These are phyloP conservation scores for Monosporozyma solicola DNA, from an alignment of 805 yeast genomes.

Conservation along the genomic window DNA sequence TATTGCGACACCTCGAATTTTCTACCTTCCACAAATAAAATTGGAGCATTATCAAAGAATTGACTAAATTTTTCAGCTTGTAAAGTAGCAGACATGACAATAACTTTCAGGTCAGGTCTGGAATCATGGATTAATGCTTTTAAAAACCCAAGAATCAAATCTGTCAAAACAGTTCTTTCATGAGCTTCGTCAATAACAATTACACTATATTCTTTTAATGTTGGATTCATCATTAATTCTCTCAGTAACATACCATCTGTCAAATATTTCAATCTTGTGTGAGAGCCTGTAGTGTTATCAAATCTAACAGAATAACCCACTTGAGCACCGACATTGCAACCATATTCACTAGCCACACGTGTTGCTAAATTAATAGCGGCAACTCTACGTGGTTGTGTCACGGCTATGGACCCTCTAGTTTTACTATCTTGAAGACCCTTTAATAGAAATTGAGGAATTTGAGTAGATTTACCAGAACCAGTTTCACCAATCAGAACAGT, in stretches of 20 bases:
- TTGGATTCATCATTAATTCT: constrained; percentile 72
- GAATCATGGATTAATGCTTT: constrained; percentile 48
- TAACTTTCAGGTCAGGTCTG: constrained; percentile 52
- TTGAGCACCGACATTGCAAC: constrained; percentile 62
- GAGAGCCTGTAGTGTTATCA: constrained; percentile 52
- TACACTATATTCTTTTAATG: constrained; percentile 57
- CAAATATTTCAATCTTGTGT: constrained; percentile 70
- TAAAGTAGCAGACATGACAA: constrained; percentile 94
- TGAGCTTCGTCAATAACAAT: constrained; percentile 94
- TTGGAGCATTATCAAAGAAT: constrained; percentile 75
- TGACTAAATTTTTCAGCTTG: constrained; percentile 75
- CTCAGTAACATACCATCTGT: constrained; percentile 97
- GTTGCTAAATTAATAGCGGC: constrained; percentile 93
- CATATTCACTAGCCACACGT: constrained; percentile 85
- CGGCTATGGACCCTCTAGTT: constrained; percentile 56
- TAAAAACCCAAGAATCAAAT: constrained; percentile 79
- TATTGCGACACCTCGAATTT: constrained; percentile 73
- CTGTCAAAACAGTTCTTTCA: constrained; percentile 89
- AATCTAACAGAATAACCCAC: constrained; percentile 94
- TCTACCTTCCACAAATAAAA: constrained; percentile 81
- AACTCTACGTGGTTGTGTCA: constrained; percentile 95
- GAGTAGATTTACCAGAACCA: constrained; percentile 97
- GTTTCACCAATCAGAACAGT: constrained; percentile 90
- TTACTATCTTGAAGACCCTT: constrained; percentile 26
- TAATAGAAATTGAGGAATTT: constrained; percentile 86